Base-by-base conservation (phyloP, 2,329 filamentous ascomycete genomes). In the Plectosphaerella cucumerina region DNA sequence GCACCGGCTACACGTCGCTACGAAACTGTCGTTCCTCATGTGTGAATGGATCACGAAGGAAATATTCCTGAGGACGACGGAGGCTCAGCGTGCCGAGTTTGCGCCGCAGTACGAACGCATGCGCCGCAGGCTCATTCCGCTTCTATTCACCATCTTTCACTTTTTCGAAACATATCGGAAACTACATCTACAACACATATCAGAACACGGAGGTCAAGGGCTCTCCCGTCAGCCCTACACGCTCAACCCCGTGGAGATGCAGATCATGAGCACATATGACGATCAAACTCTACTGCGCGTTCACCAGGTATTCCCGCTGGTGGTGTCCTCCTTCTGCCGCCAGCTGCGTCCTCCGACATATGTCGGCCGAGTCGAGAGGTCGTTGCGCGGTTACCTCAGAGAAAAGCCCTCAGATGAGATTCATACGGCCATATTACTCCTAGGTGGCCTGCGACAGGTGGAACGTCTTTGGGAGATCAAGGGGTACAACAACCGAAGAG, bases 401-500 rank as follows among this genome's bases (percentile, higher is more conserved):
- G 83, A 85, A 54, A 79, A 79, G 57, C 83, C 83, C 1, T 65
- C 81, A 2, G 82, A 86, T 51, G 81, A 86, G 43, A 72, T 86
- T 1, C 83, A 85, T 56, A 76, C 78, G 10, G 78, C 83, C 3
- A 78, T 84, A 12, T 60, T 86, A 10, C 80, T 77, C 42, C 68
- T 86, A 11, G 83, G 83, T 33, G 83, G 83, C 2, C 66, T 86
- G 50, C 74, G 82, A 9, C 80, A 86, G 59, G 81, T 85, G 1
- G 80, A 85, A 58, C 72, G 77, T 43, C 74, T 86, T 34, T 86
- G 83, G 83, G 81, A 85, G 60, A 81, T 83, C 37, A 84, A 84
- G 59, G 81, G 82, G 2, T 86, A 86, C 64, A 86, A 84, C 60
- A 72, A 71, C 48, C 73, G 83, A 31, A 74, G 82, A 51, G 72